Conservation (phyloP, 441 rosid species). For the Oxalis stricta region DNA sequence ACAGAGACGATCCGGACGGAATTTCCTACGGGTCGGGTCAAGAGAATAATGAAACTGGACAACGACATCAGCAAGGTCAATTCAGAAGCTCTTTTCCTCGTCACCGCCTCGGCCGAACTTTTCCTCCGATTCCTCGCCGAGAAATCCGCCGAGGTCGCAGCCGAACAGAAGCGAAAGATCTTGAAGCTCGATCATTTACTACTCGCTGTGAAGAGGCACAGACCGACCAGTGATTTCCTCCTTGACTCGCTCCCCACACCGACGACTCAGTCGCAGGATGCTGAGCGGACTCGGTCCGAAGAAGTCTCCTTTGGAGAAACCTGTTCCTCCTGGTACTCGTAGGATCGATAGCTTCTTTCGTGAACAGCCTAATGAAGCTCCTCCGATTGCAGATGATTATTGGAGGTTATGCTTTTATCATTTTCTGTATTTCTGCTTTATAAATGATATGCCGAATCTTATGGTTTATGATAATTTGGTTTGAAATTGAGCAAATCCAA, state of each 20-base stretch:
- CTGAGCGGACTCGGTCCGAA: constrained; percentile 14
- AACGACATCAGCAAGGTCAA: constrained; percentile 62
- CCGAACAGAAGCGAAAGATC: constrained; percentile 63
- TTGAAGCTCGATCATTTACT: constrained; percentile 57
- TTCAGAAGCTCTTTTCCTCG: constrained; percentile 54
- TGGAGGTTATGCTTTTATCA: constrained; percentile 10
- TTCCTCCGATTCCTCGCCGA: constrained; percentile 64
- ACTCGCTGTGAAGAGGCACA: constrained; percentile 66
- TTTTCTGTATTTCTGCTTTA: no score
- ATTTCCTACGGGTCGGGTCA: constrained; percentile 57
- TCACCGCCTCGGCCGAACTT: constrained; percentile 44
- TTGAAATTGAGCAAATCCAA: no score
- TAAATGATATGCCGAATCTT: no score
- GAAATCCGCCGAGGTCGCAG: constrained; percentile 40
- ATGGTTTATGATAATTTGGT: no score
- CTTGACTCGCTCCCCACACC: constrained; percentile 73
- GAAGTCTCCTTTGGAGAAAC: constrained; percentile 16
- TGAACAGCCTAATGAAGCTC: constrained; percentile 22
- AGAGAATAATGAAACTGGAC: constrained; percentile 75
- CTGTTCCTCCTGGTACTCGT: constrained; percentile 37
- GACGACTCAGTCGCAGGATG: constrained; percentile 20
- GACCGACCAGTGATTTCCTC: constrained; percentile 70
- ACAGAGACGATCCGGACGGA: constrained; percentile 19
- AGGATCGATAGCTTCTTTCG: constrained; percentile 50
- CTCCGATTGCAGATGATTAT: constrained; percentile 23